Base-by-base conservation (phyloP, 164 flowering plant species). In the Paratinospora sagittata region DNA sequence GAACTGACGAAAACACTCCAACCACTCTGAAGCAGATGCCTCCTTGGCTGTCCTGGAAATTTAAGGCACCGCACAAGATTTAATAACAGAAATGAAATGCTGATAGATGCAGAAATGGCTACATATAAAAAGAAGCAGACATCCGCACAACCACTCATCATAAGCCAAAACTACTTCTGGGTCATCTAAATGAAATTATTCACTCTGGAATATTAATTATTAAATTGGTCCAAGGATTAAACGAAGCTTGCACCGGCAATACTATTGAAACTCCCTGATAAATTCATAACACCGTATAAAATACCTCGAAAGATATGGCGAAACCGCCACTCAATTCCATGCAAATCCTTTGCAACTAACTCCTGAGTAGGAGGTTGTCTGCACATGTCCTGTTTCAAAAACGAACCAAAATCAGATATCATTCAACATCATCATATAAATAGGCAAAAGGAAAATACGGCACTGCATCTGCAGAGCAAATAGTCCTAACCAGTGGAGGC, bases 1-100 rank as follows among this genome's bases (percentile, higher is more conserved):
- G 97, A 89, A 77, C 97, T 91, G 70, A 95, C 97, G 84, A 95
- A 95, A 27, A 91, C 94, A 71, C 98, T 92, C 99, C 99, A 95
- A 34, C 99, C 99, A 84, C 97, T 95, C 74, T 91, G 97, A 73
- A 95, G 97, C 66, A 95, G 81, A 75, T 95, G 99, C 80, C 99
- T 81, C 73, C 96, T 78, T 8, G 98, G 98, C 78, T 95, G 98
- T 71, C 98, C 98, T 94, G 87, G 39, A 64, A 79, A 61, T 66
- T 26, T 47, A 62, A 58, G 9, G 24, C 61, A 27, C 24, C 12
- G 21, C 7, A 70, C 5, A 55, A 60, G 26, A 6, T 26, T 26
- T 6, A 57, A 61, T n/a, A 21, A n/a, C 8, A 3, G 24, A 55
- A 55, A 55, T 55, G 24, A 55, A 19, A 52, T 30, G n/a, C 21